Conservation (phyloP, 164 flowering plant species). For the Piper longum region DNA sequence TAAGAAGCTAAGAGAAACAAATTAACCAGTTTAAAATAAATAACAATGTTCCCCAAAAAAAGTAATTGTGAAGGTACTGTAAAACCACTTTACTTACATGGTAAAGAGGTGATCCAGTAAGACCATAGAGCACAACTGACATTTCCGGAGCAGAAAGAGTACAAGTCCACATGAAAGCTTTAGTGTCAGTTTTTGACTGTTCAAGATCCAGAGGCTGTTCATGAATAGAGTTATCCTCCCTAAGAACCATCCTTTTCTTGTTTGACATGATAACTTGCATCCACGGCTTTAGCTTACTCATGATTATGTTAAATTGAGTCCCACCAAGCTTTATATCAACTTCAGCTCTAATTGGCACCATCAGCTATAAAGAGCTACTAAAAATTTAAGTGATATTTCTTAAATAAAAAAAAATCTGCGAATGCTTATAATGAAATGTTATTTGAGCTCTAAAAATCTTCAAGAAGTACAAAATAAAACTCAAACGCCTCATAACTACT, state of each 20-base stretch:
- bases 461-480: no score
- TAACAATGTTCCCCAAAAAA: background rate
- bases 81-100: conserved; percentile 41
- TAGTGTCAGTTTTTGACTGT: conserved; percentile 28
- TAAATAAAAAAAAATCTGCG: background rate
- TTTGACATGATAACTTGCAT: conserved; percentile 38
- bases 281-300: conserved; percentile 71
- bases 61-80: no score
- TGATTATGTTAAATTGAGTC: conserved; percentile 68
- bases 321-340: conserved; percentile 91
- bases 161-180: conserved; percentile 80
- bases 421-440: background rate
- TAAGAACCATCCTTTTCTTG: conserved; percentile 57
- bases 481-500: no score
- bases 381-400: background rate
- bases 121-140: conserved; percentile 60
- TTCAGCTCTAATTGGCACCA: conserved; percentile 67
- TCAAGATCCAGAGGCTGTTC: conserved; percentile 23
- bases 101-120: conserved; percentile 48
- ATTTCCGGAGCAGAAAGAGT: conserved; percentile 95
- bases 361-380: conserved; percentile 36
- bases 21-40: background rate
- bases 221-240: conserved; percentile 25
- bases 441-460: no score
- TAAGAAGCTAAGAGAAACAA: background rate